A percentile compares a stretch with the other conserved stretches of the same genome.
Evolutionary conservation across 805 yeast genomes (phyloP).

Genomic region (Myxozyma lipomycoides): DNA sequence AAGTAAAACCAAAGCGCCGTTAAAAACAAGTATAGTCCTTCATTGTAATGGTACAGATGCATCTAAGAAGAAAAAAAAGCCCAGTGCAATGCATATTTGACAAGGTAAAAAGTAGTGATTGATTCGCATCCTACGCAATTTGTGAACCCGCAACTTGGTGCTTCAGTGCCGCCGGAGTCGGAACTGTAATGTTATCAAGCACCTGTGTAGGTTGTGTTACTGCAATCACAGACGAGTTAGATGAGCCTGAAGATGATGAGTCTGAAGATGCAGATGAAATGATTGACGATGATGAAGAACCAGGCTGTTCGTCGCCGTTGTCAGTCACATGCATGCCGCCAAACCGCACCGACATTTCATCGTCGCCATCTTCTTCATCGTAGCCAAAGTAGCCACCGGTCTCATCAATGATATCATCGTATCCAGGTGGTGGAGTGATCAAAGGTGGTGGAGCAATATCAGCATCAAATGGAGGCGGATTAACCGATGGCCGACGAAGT

Average conservation of each 20-base stretch:
- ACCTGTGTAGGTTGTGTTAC: background rate
- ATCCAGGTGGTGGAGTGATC: constrained; percentile 43
- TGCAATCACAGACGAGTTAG: background rate
- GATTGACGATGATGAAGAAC: background rate
- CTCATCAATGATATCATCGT: constrained; percentile 43
- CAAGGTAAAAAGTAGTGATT: background rate
- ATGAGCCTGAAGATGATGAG: background rate
- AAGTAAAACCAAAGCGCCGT: too few species aligned
- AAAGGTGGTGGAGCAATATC: constrained; percentile 41
- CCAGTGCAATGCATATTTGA: background rate
- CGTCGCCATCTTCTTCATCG: constrained; percentile 18
- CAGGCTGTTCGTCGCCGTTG: background rate
- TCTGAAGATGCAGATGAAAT: background rate
- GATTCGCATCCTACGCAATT: background rate
- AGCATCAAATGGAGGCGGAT: constrained; percentile 63
- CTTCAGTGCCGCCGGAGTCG: constrained; percentile 1
- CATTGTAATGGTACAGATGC: background rate
- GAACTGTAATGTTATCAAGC: background rate
- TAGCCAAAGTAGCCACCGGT: constrained; percentile 19
- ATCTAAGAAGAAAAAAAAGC: background rate
- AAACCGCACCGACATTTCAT: constrained; percentile 18
- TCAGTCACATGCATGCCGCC: constrained; percentile 5
- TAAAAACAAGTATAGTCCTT: background rate
- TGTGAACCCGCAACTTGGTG: background rate
- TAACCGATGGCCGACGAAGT: constrained; percentile 51